These are phyloP conservation scores for Gautieria morchelliformis DNA, from an alignment of 768 basidiomycete species.

Conservation along the genomic window DNA sequence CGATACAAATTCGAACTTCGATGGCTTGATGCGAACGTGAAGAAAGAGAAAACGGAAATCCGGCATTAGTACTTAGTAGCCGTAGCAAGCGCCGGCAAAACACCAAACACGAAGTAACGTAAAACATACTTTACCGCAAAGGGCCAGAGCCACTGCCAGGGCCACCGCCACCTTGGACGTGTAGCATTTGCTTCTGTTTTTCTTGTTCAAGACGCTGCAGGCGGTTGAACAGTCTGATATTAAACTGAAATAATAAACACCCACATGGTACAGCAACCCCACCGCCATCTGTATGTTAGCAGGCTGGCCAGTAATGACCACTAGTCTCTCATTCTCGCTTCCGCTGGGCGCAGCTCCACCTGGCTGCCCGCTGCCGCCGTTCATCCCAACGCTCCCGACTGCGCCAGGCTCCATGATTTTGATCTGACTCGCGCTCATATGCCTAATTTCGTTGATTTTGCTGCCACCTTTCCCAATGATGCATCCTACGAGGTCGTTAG, in stretches of 20 bases:
- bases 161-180: neutral
- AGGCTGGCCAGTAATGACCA: constrained; percentile 95
- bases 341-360: constrained; percentile 56
- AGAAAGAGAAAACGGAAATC: neutral
- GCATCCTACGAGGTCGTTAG: constrained; percentile 92
- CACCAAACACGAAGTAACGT: neutral
- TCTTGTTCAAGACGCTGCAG: constrained; percentile 75
- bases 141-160: neutral
- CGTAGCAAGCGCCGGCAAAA: neutral
- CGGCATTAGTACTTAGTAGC: neutral
- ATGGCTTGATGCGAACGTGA: neutral
- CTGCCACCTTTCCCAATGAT: constrained; percentile 98
- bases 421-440: constrained; percentile 92
- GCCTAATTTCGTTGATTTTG: constrained; percentile 98
- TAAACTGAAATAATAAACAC: constrained; percentile 18
- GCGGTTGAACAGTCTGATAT: constrained; percentile 8
- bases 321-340: constrained; percentile 81
- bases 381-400: constrained; percentile 45
- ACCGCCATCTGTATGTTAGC: constrained; percentile 96
- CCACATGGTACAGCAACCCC: constrained; percentile 76
- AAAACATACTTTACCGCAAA: constrained; percentile 4
- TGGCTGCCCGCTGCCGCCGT: constrained; percentile 16
- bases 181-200: constrained; percentile 68
- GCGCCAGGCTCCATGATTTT: constrained; percentile 98
- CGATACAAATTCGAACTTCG: neutral